Percentiles rank a stretch among this genome's conserved stretches.
Evolutionary conservation across 2,329 filamentous ascomycete species (phyloP).

Genomic region (Mariannaea elegans): DNA sequence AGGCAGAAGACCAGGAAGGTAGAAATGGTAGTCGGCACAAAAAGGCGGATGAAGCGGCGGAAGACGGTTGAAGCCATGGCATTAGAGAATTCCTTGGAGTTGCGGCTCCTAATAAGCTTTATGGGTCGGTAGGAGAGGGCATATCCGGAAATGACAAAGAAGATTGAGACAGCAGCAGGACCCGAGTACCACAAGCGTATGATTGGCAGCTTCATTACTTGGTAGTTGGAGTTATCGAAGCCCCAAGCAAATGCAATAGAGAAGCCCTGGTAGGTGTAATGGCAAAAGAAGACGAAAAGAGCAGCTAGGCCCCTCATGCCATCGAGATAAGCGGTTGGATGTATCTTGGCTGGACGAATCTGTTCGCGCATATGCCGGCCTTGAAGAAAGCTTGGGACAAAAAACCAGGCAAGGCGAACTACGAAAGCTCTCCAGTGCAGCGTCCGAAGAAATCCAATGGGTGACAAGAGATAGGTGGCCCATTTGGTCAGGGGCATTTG

Average conservation of each 20-base stretch:
- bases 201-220: constrained; percentile 62
- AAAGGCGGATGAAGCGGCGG: constrained; percentile 61
- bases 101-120: constrained; percentile 53
- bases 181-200: constrained; percentile 64
- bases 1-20: constrained; percentile 58
- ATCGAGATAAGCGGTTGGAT: constrained; percentile 66
- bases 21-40: constrained; percentile 59
- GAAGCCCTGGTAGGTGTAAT: constrained; percentile 64
- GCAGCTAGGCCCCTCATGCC: constrained; percentile 66
- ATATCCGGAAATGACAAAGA: constrained; percentile 71
- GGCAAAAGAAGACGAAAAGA: constrained; percentile 65
- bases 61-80: constrained; percentile 61
- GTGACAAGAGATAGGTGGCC: constrained; percentile 43
- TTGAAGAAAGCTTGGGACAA: constrained; percentile 64
- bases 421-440: constrained; percentile 50
- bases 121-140: constrained; percentile 64
- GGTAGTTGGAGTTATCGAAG: constrained; percentile 52
- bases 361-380: constrained; percentile 53
- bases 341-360: constrained; percentile 51
- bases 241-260: constrained; percentile 61
- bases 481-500: constrained; percentile 45
- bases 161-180: constrained; percentile 66
- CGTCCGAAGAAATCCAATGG: constrained; percentile 40
- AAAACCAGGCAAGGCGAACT: constrained; percentile 52
- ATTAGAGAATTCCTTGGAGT: constrained; percentile 50